Evolutionary conservation across 2,329 filamentous ascomycete species (phyloP), one percentile per base, ranked within the genome.

Genomic region (Amesomyces nigricolor): DNA sequence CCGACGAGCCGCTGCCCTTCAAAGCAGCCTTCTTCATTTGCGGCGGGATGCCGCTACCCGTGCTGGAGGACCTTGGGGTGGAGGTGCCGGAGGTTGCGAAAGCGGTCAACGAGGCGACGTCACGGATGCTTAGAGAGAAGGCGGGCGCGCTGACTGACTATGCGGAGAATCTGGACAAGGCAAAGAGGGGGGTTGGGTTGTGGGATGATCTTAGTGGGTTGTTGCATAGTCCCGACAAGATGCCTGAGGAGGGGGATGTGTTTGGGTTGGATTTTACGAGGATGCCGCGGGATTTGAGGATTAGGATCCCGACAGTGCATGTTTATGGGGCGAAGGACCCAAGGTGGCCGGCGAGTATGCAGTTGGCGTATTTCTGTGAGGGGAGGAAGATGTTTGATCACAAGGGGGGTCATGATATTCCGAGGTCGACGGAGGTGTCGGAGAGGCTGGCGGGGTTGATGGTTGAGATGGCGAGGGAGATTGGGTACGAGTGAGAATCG

Each of bases 11-110:
- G 5, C 61, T 68, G 8, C 70, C 71, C 1, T 74, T 75, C 61
- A 63, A 63, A 22, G 71, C 70, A 5, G 73, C 69, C 49, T 61
- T 74, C 32, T 75, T 75, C 60, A 63, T 75, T 40, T 71, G 71
- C 57, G 73, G 73, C 35, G 67, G 67, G 8, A 44, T 75, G 39
- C 67, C 72, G 10, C 64, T 75, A 30, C 56, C 59, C 5, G 64
- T 64, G 16, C 63, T 73, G 1, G 68, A 67, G 37, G 68, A 71
- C 35, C 64, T 75, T 5, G 70, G 68, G 5, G 62, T 72, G 1
- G 53, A 59, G 1, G 65, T 74, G 1, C 59, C 71, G 11, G 57
- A 61, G 10, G 60, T 62, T 19, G 71, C 72, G 2, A 63, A 67
- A 39, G 65, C 63, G 2, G 51, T 72, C 19, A 65, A 68, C 55